Base-by-base conservation (phyloP, 805 yeast species). In the Hanseniaspora nectarophila region DNA sequence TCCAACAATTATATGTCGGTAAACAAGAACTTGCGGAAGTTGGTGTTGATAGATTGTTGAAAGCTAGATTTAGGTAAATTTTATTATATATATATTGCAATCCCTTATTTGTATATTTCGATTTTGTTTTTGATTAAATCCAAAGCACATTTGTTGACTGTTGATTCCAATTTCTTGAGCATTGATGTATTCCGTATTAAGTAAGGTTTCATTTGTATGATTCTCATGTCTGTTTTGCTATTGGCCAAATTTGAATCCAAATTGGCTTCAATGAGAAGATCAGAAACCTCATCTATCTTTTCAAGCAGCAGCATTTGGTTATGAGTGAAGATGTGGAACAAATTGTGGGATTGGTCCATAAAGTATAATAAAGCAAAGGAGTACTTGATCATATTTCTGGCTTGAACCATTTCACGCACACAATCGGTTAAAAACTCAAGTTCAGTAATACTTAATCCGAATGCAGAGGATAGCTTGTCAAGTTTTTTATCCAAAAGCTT, bases 1-100 rank as follows among this genome's bases (percentile, higher is more conserved):
- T 89, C 73, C 97, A 89, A 65, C 97, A 89, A 66, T 70, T 85
- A 68, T 89, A 96, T 96, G 95, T 89, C 2, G 83, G 89, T 39
- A 81, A 80, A 61, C 78, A 77, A 57, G 97, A 89, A 66, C 85
- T 82, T 60, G 87, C 85, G 56, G 96, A 89, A 65, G 86, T 80
- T 24, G 97, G 97, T 5, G 80, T 80, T 12, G 92, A 85, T 53
- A 78, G 87, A 63, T 73, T 89, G 53, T 74, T 86, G 54, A 77
- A 77, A 53, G 90, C 83, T 65, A 75, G 96, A 68, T 88, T 88
- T 67, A 81, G 95, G 68, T 88, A 65, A 61, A 29, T 15, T 34
- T 7, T n/a, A n/a, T 7, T 16, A 13, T 33, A 38, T 47, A 24
- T 38, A 43, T 15, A 32, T 23, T 24, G 5, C n/a, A n/a, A 7